Evolutionary conservation across 1,139 yeast species (phyloP).

Genomic region (Kodamaea alishanica): DNA sequence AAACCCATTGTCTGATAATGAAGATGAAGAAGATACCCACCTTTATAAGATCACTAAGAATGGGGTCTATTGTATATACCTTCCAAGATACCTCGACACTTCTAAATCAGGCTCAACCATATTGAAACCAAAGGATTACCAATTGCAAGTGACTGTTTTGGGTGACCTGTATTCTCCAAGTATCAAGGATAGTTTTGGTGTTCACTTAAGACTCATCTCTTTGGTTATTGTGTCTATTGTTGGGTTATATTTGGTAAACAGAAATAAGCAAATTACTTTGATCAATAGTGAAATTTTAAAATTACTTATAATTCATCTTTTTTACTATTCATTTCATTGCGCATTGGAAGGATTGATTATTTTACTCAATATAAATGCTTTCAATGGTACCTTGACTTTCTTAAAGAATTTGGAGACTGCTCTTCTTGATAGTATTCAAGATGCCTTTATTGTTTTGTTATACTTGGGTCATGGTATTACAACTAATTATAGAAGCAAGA

Average conservation of each 20-base stretch:
- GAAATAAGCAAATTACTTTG: neutral
- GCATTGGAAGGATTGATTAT: no score
- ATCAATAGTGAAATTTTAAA: neutral
- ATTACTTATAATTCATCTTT: no score
- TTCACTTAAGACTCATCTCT: neutral
- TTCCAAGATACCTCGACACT: slow-evolving; percentile 11
- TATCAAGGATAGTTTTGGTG: neutral
- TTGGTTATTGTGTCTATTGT: neutral
- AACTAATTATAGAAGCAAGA: no score
- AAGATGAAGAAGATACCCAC: slow-evolving; percentile 2
- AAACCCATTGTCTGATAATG: neutral
- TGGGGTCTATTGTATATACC: slow-evolving; percentile 15
- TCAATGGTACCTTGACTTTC: neutral
- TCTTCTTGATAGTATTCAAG: slow-evolving; percentile 2
- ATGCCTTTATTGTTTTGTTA: slow-evolving; percentile 3
- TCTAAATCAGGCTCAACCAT: neutral
- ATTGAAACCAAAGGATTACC: neutral
- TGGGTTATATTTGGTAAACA: neutral
- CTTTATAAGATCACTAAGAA: slow-evolving; percentile 6
- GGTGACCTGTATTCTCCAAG: slow-evolving; percentile 4
- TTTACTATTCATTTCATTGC: no score
- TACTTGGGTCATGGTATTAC: slow-evolving; percentile 10
- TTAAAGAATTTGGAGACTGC: slow-evolving; percentile 1
- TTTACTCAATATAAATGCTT: neutral
- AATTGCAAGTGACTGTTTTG: neutral